Evolutionary conservation across 140 eudicot species (phyloP).

Genomic region (Anethum foeniculum): DNA sequence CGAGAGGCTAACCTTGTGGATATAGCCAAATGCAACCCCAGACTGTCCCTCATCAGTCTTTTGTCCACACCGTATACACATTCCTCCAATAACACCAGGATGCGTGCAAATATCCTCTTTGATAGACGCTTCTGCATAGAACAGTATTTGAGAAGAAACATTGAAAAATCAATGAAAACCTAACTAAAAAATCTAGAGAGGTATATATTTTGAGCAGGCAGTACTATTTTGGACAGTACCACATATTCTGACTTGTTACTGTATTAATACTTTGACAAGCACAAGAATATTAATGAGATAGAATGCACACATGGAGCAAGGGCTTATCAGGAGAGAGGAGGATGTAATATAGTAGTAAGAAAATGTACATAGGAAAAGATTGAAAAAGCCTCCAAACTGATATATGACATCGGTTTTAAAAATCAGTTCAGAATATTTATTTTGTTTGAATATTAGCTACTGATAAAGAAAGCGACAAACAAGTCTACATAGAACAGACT

Average conservation of each 20-base stretch:
- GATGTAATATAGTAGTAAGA: background rate
- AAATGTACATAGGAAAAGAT: background rate
- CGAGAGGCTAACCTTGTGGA: conserved; percentile 56
- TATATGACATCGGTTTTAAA: background rate
- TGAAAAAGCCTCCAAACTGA: background rate
- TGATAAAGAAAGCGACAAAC: background rate
- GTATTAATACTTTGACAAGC: background rate
- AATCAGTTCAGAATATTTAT: background rate
- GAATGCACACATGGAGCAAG: background rate
- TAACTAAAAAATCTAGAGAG: background rate
- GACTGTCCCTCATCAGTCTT: conserved; percentile 58
- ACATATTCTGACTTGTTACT: background rate
- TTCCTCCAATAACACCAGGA: conserved; percentile 66
- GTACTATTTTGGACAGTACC: background rate
- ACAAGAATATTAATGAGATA: background rate
- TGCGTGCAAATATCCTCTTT: conserved; percentile 46
- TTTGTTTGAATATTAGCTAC: background rate
- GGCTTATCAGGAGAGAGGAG: background rate
- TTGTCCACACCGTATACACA: conserved; percentile 77
- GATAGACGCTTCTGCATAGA: conserved; percentile 38
- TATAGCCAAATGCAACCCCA: conserved; percentile 73
- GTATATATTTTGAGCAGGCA: too few species aligned
- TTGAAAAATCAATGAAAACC: background rate
- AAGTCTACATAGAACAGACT: background rate
- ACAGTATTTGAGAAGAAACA: conserved; percentile 6